Evolutionary conservation across 2,329 filamentous ascomycete species (phyloP).

Genomic region (Cytospora leucostoma): DNA sequence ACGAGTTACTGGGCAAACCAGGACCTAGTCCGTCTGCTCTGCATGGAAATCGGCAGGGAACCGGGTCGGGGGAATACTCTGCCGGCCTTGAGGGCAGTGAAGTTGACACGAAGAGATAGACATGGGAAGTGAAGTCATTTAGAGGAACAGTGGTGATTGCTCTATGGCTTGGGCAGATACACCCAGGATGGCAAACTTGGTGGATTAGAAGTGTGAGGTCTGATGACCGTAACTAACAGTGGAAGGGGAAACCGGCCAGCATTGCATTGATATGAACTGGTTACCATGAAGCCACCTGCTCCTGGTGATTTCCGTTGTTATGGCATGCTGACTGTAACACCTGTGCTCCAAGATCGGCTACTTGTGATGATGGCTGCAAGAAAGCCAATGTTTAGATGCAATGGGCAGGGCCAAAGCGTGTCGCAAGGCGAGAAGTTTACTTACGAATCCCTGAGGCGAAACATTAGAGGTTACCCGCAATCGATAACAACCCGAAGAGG

Average conservation of each 20-base stretch:
- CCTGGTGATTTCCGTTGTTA: too few species aligned
- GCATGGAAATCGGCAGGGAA: conserved; percentile 79
- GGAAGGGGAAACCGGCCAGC: not conserved
- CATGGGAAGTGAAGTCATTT: conserved; percentile 1
- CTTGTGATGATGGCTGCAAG: too few species aligned
- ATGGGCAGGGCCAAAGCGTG: too few species aligned
- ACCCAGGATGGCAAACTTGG: not conserved
- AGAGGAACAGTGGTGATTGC: not conserved
- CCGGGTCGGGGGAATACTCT: conserved; percentile 65
- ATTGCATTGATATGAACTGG: not conserved
- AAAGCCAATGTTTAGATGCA: too few species aligned
- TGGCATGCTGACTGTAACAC: too few species aligned
- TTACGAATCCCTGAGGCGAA: too few species aligned
- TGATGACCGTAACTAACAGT: not conserved
- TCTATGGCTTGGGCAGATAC: not conserved
- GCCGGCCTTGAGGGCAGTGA: conserved; percentile 60
- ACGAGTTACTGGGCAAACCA: conserved; percentile 88
- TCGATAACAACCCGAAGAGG: too few species aligned
- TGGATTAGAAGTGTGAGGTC: not conserved
- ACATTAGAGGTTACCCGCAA: too few species aligned
- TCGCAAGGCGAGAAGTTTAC: too few species aligned
- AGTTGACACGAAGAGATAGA: conserved; percentile 44
- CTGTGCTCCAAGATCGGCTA: too few species aligned
- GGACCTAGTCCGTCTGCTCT: conserved; percentile 89
- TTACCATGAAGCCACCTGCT: too few species aligned